Base-by-base conservation (phyloP, 1,139 yeast genomes). In the Entelexis paramagnoliae region DNA sequence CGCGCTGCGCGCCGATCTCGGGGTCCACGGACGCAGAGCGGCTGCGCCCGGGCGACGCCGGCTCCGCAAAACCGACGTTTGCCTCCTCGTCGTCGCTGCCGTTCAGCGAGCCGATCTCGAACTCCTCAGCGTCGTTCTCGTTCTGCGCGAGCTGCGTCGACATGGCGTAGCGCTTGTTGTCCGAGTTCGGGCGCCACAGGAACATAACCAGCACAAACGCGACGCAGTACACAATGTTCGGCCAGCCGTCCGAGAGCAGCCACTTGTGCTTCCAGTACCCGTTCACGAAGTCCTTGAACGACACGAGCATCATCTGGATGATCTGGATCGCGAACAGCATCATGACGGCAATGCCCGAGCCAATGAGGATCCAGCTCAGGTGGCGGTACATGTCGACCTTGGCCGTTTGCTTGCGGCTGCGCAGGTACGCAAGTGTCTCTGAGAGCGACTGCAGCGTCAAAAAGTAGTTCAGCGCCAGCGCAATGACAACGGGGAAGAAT, bases 111-210 rank as follows among this genome's bases (percentile, higher is more conserved):
- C 72, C 75, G 54, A 72, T 70, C 54, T 72, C 75, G 59, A 72
- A 72, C 48, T 80, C 86, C 38, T 76, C 83, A 20, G 72, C 75
- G 40, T 77, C 80, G 55, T 79, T 85, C 46, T 80, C 85, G 56
- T 81, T 88, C 38, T 89, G 86, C 28, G 96, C 85, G 52, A 91
- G 72, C 70, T 93, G 97, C 54, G 87, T 88, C 4, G 96, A 87
- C 60, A 89, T 89, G 19, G 97, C 98, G 65, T 91, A 78, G 78
- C 94, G 81, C 63, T 89, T 83, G 58, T 95, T 88, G 41, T 95
- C 87, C 62, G 85, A 95, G 0, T 97, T 89, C 48, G 98, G 98
- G 68, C 98, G 80, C 98, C 98, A 93, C 59, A 91, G 78, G 73
- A 88, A 81, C 13, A 96, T 86, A 60, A 93, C 75, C 8, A 89